Percentiles rank a stretch among this genome's conserved stretches.
Conservation (phyloP, 768 basidiomycete species). For the Mycena rosella region DNA sequence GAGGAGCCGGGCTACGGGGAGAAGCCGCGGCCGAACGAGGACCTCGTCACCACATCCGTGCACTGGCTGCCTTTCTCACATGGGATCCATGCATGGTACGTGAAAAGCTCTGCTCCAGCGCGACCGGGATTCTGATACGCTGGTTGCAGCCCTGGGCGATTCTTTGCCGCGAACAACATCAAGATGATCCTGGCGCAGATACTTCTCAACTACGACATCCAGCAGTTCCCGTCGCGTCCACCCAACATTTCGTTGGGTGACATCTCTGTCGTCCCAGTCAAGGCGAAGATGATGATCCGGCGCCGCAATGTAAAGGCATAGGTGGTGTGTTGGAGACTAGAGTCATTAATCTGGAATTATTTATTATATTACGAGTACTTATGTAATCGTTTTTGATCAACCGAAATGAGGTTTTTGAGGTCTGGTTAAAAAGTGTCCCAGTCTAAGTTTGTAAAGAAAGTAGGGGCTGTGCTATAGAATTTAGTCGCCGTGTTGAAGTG, state of each 20-base stretch:
- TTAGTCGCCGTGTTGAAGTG: too few species aligned
- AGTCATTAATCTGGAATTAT: not conserved
- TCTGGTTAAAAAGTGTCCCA: too few species aligned
- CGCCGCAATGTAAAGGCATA: constrained; percentile 20
- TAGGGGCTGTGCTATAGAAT: too few species aligned
- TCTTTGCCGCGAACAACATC: constrained; percentile 36
- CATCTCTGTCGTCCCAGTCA: constrained; percentile 29
- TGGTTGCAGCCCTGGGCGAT: constrained; percentile 31
- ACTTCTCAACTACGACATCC: constrained; percentile 35
- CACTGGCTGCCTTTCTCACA: constrained; percentile 24
- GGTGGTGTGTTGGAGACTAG: not conserved
- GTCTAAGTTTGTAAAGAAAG: too few species aligned
- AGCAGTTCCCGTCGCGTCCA: constrained; percentile 13
- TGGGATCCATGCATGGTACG: constrained; percentile 32
- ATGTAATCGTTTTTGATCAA: too few species aligned
- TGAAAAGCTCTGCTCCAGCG: not conserved
- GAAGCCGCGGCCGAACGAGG: constrained; percentile 28
- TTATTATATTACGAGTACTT: too few species aligned
- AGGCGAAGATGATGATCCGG: constrained; percentile 31
- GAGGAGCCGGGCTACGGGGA: constrained; percentile 15
- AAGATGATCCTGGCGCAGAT: constrained; percentile 35
- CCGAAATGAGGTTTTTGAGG: too few species aligned
- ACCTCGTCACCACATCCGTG: constrained; percentile 26
- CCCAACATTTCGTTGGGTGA: constrained; percentile 31
- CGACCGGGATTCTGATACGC: not conserved